These are phyloP conservation scores for Termitomyces bulborhizus DNA, from an alignment of 768 basidiomycete genomes.

Conservation along the genomic window DNA sequence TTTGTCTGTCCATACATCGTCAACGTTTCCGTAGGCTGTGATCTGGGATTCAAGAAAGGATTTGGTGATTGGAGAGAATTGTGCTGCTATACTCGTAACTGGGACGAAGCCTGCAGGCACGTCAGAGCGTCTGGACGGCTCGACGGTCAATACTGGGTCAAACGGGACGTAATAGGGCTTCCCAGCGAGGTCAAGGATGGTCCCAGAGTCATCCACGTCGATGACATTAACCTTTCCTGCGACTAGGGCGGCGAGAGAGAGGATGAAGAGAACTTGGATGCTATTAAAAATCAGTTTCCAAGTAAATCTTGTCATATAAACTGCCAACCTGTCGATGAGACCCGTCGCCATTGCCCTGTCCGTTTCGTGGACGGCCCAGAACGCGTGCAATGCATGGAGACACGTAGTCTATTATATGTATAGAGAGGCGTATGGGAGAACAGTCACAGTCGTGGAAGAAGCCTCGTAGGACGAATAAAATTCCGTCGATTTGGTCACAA, in stretches of 20 bases:
- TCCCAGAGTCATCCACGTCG: slow-evolving; percentile 7
- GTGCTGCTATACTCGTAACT: slow-evolving; percentile 21
- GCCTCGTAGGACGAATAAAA: background rate
- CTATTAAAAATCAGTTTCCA: background rate
- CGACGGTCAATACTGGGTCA: slow-evolving; percentile 9
- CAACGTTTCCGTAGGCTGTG: slow-evolving; percentile 16
- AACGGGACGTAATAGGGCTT: slow-evolving; percentile 17
- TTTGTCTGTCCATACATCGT: slow-evolving; percentile 27
- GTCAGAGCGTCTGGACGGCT: slow-evolving; percentile 1
- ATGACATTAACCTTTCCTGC: slow-evolving; percentile 7
- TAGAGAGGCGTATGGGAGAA: background rate
- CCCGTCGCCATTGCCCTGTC: background rate
- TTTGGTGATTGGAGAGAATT: slow-evolving; percentile 20
- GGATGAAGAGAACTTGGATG: background rate
- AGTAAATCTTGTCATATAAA: background rate
- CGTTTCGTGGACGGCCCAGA: background rate
- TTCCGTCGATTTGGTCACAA: background rate
- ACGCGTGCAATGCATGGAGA: background rate
- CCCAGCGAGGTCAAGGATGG: slow-evolving; percentile 10
- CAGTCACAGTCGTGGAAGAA: slow-evolving; percentile 2
- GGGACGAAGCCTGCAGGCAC: slow-evolving; percentile 11
- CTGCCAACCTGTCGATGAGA: background rate
- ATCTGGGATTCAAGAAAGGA: slow-evolving; percentile 21
- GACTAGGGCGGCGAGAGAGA: slow-evolving; percentile 4
- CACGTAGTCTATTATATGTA: background rate